These are phyloP conservation scores for Elasticomyces elasticus DNA, from an alignment of 495 filamentous ascomycete genomes.

Conservation along the genomic window DNA sequence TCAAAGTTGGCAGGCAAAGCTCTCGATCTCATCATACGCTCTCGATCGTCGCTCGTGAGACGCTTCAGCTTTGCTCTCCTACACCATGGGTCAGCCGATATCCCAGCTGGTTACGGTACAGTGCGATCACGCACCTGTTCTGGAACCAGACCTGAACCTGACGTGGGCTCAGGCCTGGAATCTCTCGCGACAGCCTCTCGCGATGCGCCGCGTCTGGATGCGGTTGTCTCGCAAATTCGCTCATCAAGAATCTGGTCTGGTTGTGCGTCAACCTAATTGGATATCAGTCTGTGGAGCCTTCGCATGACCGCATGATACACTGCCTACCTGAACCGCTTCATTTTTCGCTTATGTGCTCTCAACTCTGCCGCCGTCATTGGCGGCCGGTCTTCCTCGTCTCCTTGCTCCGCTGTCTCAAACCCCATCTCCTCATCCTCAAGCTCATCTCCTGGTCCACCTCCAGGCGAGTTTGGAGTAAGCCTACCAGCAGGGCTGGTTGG, in stretches of 20 bases:
- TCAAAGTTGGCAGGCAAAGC: conserved; percentile 88
- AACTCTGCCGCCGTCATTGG: conserved; percentile 59
- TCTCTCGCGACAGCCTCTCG: conserved; percentile 80
- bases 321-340: conserved; percentile 80
- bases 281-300: no score
- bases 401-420: conserved; percentile 39
- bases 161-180: conserved; percentile 82
- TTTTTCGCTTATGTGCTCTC: conserved; percentile 76
- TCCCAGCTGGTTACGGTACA: background rate
- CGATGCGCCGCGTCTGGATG: conserved; percentile 92
- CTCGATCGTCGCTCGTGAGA: conserved; percentile 82
- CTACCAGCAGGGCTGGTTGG: conserved; percentile 32
- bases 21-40: conserved; percentile 87
- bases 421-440: conserved; percentile 26
- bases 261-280: conserved; percentile 75
- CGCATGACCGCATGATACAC: no score
- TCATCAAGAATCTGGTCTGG: conserved; percentile 94
- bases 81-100: background rate
- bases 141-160: conserved; percentile 99
- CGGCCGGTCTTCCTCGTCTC: conserved; percentile 41
- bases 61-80: conserved; percentile 95
- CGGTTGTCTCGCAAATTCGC: conserved; percentile 89
- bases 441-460: conserved; percentile 9
- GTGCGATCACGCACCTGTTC: conserved; percentile 58
- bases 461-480: conserved; percentile 27